Percentiles rank a stretch among this genome's conserved stretches.
phyloP scores from a whole-genome alignment of 768 basidiomycete species.

The Mycena filopes region DNA sequence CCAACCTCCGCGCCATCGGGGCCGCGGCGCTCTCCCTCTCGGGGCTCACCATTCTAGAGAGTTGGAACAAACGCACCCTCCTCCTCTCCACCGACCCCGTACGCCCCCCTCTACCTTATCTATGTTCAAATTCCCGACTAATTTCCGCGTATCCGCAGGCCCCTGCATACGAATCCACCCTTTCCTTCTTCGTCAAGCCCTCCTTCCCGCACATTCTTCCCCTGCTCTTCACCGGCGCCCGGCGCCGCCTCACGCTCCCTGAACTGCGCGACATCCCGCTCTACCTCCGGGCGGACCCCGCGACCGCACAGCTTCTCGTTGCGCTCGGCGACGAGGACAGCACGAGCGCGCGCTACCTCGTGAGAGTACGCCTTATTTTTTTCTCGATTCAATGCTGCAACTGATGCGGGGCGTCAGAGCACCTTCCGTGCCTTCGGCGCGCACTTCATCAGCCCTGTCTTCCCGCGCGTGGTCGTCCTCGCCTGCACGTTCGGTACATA shows the following conservation, averaged over 20 bases:
- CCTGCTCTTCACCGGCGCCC: conserved; percentile 7
- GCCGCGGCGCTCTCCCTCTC: conserved; percentile 4
- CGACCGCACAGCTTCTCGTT: conserved; percentile 18
- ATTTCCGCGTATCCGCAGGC: neutral
- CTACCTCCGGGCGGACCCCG: conserved; percentile 16
- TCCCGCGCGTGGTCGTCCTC: conserved; percentile 12
- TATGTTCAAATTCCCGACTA: neutral
- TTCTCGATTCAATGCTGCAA: too few relatives aligned
- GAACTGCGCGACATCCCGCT: conserved; percentile 21
- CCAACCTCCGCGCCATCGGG: neutral
- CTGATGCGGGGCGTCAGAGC: too few relatives aligned
- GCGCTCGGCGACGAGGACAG: conserved; percentile 21
- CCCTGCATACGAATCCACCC: conserved; percentile 23
- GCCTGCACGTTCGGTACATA: conserved; percentile 15
- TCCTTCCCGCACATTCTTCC: conserved; percentile 25
- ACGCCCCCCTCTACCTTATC: neutral
- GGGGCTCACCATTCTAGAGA: conserved; percentile 19
- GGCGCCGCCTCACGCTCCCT: conserved; percentile 13
- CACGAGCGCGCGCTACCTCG: conserved; percentile 5
- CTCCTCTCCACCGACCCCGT: conserved; percentile 21
- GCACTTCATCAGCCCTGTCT: conserved; percentile 11
- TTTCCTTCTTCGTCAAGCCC: conserved; percentile 23
- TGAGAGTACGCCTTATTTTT: too few relatives aligned
- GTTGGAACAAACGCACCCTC: conserved; percentile 16
- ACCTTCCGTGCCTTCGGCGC: conserved; percentile 10